A percentile compares a stretch with the other conserved stretches of the same genome.
Conservation (phyloP, 2,329 filamentous ascomycete genomes). For the Fusarium nanum region DNA sequence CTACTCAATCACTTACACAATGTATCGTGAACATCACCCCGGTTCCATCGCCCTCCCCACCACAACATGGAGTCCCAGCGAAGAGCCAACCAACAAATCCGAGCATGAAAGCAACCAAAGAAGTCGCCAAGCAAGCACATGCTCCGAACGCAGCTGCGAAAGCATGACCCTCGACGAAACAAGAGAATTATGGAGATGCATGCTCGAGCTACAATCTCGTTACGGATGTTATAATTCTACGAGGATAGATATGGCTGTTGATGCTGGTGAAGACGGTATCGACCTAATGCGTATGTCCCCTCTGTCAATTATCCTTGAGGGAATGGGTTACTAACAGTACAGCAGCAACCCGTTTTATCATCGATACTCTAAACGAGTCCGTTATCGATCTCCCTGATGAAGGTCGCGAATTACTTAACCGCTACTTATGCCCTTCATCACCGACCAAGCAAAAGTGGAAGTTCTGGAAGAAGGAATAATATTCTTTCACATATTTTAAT, state of each 20-base stretch:
- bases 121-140: constrained; percentile 46
- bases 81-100: constrained; percentile 33
- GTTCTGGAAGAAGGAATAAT: constrained; percentile 48
- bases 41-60: constrained; percentile 36
- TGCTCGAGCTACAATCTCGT: constrained; percentile 60
- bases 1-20: constrained; percentile 12
- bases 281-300: constrained; percentile 58
- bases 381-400: constrained; percentile 53
- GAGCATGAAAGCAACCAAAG: constrained; percentile 16
- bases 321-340: background rate
- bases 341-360: constrained; percentile 55
- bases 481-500: background rate
- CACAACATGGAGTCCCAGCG: constrained; percentile 36
- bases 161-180: constrained; percentile 54
- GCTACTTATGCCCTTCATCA: constrained; percentile 40
- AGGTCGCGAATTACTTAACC: constrained; percentile 52
- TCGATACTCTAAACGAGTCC: constrained; percentile 55
- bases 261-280: constrained; percentile 54
- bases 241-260: constrained; percentile 60
- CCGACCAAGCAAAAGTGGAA: constrained; percentile 44
- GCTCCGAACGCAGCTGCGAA: constrained; percentile 49
- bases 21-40: constrained; percentile 42
- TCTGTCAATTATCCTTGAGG: no score
- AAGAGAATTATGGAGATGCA: constrained; percentile 59
- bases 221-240: constrained; percentile 64